Percentiles rank a stretch among this genome's conserved stretches.
Evolutionary conservation across 106 monocot genomes (phyloP).

Genomic region (Dioscorea zingiberensis): DNA sequence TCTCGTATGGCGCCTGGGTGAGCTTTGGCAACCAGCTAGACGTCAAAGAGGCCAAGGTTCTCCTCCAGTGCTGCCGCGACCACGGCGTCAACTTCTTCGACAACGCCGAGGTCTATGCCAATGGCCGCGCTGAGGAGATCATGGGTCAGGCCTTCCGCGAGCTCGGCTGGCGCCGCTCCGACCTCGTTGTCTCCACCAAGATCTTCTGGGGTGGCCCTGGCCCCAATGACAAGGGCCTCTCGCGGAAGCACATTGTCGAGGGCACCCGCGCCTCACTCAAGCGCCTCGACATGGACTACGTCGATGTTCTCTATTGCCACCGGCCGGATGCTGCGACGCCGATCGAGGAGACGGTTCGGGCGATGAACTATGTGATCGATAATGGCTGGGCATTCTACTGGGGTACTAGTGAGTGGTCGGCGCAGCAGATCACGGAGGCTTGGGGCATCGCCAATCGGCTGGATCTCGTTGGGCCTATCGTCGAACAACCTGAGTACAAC

Average conservation of each 20-base stretch:
- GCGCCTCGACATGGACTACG: conserved; percentile 89
- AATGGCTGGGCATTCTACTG: conserved; percentile 87
- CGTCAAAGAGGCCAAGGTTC: conserved; percentile 89
- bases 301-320: conserved; percentile 87
- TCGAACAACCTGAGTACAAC: conserved; percentile 97
- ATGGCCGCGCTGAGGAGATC: conserved; percentile 98
- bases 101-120: conserved; percentile 98
- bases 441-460: conserved; percentile 63
- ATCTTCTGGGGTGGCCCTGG: conserved; percentile 94
- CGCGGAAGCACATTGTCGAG: conserved; percentile 92
- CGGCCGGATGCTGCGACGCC: conserved; percentile 74
- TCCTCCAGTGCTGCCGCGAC: conserved; percentile 94
- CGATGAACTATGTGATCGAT: conserved; percentile 93
- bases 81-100: conserved; percentile 98
- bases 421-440: conserved; percentile 98
- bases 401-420: conserved; percentile 98
- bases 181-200: conserved; percentile 92
- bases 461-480: conserved; percentile 79
- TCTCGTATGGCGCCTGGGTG: conserved; percentile 93
- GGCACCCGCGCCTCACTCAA: conserved; percentile 69
- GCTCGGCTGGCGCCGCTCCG: conserved; percentile 89
- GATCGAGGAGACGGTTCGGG: conserved; percentile 92
- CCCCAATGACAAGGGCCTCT: conserved; percentile 96
- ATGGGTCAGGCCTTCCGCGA: conserved; percentile 97
- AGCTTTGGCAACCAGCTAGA: conserved; percentile 96